These are phyloP conservation scores for Exophiala mesophila DNA, from an alignment of 2,329 filamentous ascomycete species.

Conservation along the genomic window DNA sequence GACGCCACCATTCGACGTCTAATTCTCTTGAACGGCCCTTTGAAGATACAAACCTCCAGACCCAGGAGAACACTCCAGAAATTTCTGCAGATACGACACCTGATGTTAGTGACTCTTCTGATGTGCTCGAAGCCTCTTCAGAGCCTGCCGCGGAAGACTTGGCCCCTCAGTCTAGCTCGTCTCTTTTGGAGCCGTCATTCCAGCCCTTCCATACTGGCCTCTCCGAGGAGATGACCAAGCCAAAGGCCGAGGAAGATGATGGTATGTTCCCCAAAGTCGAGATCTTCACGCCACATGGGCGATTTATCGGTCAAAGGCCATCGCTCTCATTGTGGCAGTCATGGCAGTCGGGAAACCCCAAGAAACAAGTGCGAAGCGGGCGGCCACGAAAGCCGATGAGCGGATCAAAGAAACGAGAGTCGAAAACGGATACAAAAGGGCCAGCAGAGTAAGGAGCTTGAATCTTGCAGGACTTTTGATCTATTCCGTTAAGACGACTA, in stretches of 20 bases:
- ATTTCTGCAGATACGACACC: too few species aligned
- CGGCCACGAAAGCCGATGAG: slow-evolving; percentile 21
- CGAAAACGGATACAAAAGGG: too few species aligned
- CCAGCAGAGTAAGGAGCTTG: too few species aligned
- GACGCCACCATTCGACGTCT: too few species aligned
- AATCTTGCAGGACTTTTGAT: too few species aligned
- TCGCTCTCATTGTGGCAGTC: slow-evolving; percentile 18
- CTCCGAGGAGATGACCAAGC: not conserved
- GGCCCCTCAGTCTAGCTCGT: not conserved
- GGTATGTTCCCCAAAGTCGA: slow-evolving; percentile 65
- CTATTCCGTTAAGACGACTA: slow-evolving; percentile 35
- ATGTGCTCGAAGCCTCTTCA: too few species aligned
- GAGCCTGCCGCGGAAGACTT: not conserved
- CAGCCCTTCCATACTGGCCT: not conserved
- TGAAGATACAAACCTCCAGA: too few species aligned
- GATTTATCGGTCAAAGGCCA: slow-evolving; percentile 55
- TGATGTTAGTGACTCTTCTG: too few species aligned
- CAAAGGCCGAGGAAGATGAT: not conserved
- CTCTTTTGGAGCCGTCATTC: not conserved
- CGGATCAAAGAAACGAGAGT: slow-evolving; percentile 18
- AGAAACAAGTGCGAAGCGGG: slow-evolving; percentile 7
- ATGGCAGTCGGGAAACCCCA: slow-evolving; percentile 17
- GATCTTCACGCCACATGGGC: slow-evolving; percentile 79
- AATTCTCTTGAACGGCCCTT: too few species aligned
- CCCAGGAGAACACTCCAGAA: too few species aligned